Percentiles rank a stretch among this genome's conserved stretches.
Evolutionary conservation across 2,329 filamentous ascomycete genomes (phyloP).

Genomic region (Neopestalotiopsis rosae): DNA sequence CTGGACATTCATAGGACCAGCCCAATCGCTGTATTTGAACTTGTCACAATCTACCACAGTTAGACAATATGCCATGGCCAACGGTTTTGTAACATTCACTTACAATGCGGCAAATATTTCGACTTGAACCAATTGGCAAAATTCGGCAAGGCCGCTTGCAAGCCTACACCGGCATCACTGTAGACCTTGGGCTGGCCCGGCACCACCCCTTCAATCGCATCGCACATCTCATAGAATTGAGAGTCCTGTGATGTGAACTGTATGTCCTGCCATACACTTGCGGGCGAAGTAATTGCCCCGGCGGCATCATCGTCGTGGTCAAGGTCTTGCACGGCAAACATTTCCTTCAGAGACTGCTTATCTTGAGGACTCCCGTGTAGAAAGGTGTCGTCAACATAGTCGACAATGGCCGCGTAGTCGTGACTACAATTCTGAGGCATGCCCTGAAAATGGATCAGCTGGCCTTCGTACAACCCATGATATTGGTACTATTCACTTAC

Average conservation of each 20-base stretch:
- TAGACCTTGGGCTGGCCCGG: conserved; percentile 27
- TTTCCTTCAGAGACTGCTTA: conserved; percentile 50
- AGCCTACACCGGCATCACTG: conserved; percentile 53
- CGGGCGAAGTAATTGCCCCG: conserved; percentile 31
- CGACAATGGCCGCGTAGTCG: conserved; percentile 56
- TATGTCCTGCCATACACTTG: conserved; percentile 42
- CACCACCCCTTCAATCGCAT: conserved; percentile 39
- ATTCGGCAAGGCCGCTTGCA: conserved; percentile 56
- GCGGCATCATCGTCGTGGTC: conserved; percentile 58
- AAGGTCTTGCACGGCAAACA: conserved; percentile 57
- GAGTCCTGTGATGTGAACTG: conserved; percentile 40
- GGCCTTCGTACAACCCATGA: neutral
- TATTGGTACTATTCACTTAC: neutral
- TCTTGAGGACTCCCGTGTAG: conserved; percentile 46
- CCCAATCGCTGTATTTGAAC: conserved; percentile 53
- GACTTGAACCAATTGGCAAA: conserved; percentile 60
- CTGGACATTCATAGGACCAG: conserved; percentile 43
- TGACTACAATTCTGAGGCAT: conserved; percentile 64
- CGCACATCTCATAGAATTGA: conserved; percentile 40
- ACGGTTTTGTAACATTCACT: conserved; percentile 29
- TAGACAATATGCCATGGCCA: no score
- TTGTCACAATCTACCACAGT: conserved; percentile 39
- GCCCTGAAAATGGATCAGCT: conserved; percentile 35
- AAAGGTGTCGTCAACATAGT: conserved; percentile 57
- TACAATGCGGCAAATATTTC: conserved; percentile 51